Evolutionary conservation across 192 early-diverging fungal genomes (phyloP), one percentile per base, ranked within the genome.

Genomic region (Backusella circina): DNA sequence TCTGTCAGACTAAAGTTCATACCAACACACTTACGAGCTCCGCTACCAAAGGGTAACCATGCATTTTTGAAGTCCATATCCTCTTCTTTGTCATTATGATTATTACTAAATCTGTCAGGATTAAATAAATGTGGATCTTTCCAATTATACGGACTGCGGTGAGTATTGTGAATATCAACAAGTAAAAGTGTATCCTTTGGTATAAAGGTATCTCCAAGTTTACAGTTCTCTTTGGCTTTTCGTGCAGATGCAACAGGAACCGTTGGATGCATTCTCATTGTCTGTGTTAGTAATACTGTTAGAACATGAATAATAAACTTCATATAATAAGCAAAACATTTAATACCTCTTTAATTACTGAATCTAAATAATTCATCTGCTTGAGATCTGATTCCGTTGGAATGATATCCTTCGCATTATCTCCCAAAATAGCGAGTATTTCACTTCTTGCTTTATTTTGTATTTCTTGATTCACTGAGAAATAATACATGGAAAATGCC

Each of bases 1-100:
- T 90, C 88, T 18, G 84, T 67, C 21, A 91, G 74, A n/a, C 85
- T 83, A 70, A 91, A 91, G 67, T 87, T 86, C 87, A 87, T 86
- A 26, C 89, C 89, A 61, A 90, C 80, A 77, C 90, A 91, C 80
- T 90, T 81, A 33, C 86, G 84, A 32, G 73, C 66, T 31, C 88
- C 90, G 35, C 78, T 82, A 80, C 88, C 83, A 67, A 91, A 91
- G 7, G 90, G 84, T 6, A 86, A 68, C 85, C 86, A 91, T n/a
- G 85, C 30, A 67, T 83, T 81, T 5, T 76, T 31, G 71, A 26
- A 39, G 44, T 41, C 21, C 1, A 8, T 23, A 1, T 73, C 67
- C 4, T 51, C n/a, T 6, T 78, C 77, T 8, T 65, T 47, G 23
- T 44, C 41, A 44, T 44, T 21, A n/a, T n/a, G 41, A 5, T 35